phyloP scores from a whole-genome alignment of 257 asterid species.

The Solanum gandarillasii region DNA sequence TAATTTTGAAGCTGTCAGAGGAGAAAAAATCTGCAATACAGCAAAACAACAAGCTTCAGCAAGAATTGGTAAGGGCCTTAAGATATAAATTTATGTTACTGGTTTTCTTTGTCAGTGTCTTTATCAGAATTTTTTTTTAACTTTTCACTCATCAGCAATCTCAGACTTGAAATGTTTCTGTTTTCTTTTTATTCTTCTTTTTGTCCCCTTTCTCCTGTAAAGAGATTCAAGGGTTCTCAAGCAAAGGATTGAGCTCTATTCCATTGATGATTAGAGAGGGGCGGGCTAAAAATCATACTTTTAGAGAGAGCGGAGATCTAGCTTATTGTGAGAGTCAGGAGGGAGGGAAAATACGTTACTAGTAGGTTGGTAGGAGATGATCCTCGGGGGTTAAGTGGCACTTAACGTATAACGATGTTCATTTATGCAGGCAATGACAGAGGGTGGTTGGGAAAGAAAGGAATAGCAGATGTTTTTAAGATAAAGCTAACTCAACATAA shows the following conservation, averaged over 20 bases:
- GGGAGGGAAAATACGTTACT: background rate
- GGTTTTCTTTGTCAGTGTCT: background rate
- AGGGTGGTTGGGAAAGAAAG: background rate
- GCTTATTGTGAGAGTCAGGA: background rate
- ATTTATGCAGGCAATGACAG: background rate
- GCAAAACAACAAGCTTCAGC: constrained; percentile 68
- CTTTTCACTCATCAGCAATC: background rate
- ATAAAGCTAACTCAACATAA: background rate
- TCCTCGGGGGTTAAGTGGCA: background rate
- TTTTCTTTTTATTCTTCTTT: background rate
- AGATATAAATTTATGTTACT: background rate
- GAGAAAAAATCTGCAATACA: constrained; percentile 59
- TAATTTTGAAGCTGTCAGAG: constrained; percentile 63
- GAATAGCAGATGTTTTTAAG: background rate
- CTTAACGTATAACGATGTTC: background rate
- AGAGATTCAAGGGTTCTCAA: background rate
- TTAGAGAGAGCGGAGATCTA: background rate
- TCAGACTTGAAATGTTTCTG: background rate
- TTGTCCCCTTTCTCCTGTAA: background rate
- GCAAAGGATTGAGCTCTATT: background rate
- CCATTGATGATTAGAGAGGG: background rate
- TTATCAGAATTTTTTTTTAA: background rate
- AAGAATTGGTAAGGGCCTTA: constrained; percentile 28
- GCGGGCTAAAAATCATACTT: background rate
- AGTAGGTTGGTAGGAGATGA: background rate